Evolutionary conservation across 2,329 filamentous ascomycete genomes (phyloP), one percentile per base, ranked within the genome.

Genomic region (Pestalotiopsis sp.): DNA sequence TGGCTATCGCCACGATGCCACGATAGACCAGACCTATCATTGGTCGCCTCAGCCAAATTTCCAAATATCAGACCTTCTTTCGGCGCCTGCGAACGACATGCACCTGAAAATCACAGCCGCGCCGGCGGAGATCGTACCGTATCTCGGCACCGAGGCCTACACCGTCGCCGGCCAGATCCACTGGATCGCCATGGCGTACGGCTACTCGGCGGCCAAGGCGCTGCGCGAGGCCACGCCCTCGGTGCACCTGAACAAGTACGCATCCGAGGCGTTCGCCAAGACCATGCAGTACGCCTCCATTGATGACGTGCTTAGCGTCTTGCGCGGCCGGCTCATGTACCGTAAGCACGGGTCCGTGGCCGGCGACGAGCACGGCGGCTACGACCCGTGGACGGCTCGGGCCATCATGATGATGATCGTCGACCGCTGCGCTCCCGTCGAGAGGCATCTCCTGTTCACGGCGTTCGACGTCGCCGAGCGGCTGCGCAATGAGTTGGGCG

Each of bases 91-190:
- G 3, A n/a, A 9, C 11, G 52, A 59, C 52, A 23, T 23, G 12
- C 6, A 59, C 23, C 27, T 66, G 0, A 60, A 3, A 1, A 56
- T 66, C 11, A 31, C 56, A 4, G n/a, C 36, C 13, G 52, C 64
- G 0, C 64, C 64, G 4, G 27, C 17, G 2, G 64, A 66, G 7
- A 66, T 66, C 3, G 25, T 25, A 7, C 64, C 64, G 5, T 66
- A 23, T 20, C 36, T 60, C 11, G 64, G 64, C 7, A 3, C 64
- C 14, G 41, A 11, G 7, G 64, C 64, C 31, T 66, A 66, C 27
- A 39, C 52, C 12, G 52, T 66, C 13, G 64, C 64, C 6, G 64
- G 64, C 5, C 64, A 66, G n/a, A 66, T 66, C 20, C 57, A 66
- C 31, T 66, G 64, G 52, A 25, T 61, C 27, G 23, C 64, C 4